Evolutionary conservation across 2,329 filamentous ascomycete species (phyloP).

Genomic region (Pyricularia sp.): DNA sequence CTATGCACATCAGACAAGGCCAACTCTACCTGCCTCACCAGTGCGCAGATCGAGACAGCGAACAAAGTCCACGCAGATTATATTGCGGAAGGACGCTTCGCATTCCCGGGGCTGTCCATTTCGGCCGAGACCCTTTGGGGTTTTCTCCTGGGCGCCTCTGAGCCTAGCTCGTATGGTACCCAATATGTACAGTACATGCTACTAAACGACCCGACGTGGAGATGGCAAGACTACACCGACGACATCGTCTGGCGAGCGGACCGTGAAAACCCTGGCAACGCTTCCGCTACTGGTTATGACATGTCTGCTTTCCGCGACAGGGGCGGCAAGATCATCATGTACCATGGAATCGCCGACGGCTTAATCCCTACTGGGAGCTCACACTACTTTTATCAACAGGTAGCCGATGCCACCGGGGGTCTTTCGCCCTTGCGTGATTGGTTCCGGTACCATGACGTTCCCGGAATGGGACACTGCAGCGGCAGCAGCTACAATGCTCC

Average conservation of each 20-base stretch:
- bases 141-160: conserved; percentile 17
- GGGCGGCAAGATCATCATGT: conserved; percentile 31
- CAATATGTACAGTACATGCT: conserved; percentile 26
- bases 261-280: conserved; percentile 21
- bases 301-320: conserved; percentile 23
- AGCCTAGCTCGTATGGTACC: conserved; percentile 19
- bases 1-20: conserved; percentile 7
- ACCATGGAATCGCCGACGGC: conserved; percentile 30
- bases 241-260: conserved; percentile 18
- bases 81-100: conserved; percentile 18
- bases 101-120: conserved; percentile 30
- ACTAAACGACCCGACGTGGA: conserved; percentile 23
- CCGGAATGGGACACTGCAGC: conserved; percentile 38
- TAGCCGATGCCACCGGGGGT: conserved; percentile 13
- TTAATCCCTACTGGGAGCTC: conserved; percentile 24
- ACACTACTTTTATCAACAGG: conserved; percentile 20
- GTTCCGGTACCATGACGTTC: conserved; percentile 39
- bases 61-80: conserved; percentile 17
- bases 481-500: conserved; percentile 22
- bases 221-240: conserved; percentile 19
- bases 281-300: conserved; percentile 25
- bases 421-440: conserved; percentile 28
- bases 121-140: conserved; percentile 29
- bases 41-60: conserved; percentile 21
- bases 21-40: conserved; percentile 23